Conservation (phyloP, 2,329 filamentous ascomycete species). For the Monosporascus sp. region DNA sequence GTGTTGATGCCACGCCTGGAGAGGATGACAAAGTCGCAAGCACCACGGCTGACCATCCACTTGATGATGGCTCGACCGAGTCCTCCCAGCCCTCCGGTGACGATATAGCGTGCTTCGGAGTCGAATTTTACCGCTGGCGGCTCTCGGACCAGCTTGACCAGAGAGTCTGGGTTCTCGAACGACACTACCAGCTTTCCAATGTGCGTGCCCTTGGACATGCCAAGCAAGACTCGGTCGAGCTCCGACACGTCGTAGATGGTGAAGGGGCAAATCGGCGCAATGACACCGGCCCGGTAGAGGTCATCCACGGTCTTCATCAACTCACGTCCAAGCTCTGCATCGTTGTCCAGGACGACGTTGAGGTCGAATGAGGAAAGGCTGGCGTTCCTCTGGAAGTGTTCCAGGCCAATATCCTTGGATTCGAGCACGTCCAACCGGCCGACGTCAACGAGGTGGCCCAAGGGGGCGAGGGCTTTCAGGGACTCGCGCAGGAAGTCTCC, state of each 20-base stretch:
- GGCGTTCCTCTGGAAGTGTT: constrained; percentile 6
- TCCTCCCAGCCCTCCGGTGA: constrained; percentile 15
- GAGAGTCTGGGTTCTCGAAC: constrained; percentile 5
- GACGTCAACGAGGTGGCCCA: constrained; percentile 4
- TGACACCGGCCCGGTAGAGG: constrained; percentile 5
- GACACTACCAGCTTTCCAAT: constrained; percentile 21
- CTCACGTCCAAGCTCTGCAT: constrained; percentile 1
- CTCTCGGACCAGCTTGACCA: constrained; percentile 1
- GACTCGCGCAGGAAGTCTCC: background rate
- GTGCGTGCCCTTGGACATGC: constrained; percentile 12
- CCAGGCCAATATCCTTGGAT: constrained; percentile 3
- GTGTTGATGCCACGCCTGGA: constrained; percentile 11
- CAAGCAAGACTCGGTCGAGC: constrained; percentile 6
- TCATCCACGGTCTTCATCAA: constrained; percentile 7
- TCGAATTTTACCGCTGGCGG: constrained; percentile 8
- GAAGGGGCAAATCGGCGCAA: constrained; percentile 6
- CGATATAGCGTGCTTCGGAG: constrained; percentile 14
- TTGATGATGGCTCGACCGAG: constrained; percentile 10
- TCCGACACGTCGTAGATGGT: constrained; percentile 3
- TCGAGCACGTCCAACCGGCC: constrained; percentile 4
- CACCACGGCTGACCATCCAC: constrained; percentile 20
- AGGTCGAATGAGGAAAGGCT: constrained; percentile 11
- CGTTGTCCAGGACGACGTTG: constrained; percentile 1
- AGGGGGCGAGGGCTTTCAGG: constrained; percentile 1
- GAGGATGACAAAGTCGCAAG: constrained; percentile 14